Percentiles rank a stretch among this genome's conserved stretches.
These are phyloP conservation scores for Sarcodon aspratus DNA, from an alignment of 768 basidiomycete species.

Conservation along the genomic window DNA sequence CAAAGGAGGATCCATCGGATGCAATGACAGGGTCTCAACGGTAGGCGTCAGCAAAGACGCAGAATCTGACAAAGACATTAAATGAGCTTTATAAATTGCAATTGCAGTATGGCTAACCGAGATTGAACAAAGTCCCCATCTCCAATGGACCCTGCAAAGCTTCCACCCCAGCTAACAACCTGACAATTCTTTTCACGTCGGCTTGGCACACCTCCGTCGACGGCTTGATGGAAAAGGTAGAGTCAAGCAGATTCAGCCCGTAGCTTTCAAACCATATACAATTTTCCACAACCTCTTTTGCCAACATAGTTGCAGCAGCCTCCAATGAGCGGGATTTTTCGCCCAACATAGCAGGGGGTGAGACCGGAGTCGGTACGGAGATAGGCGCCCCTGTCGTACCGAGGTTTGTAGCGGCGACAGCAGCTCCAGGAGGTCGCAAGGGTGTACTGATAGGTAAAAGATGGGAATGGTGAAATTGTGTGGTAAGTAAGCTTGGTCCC, in stretches of 20 bases:
- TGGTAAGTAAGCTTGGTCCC: slow-evolving; percentile 57
- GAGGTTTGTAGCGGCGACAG: slow-evolving; percentile 6
- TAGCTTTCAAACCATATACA: slow-evolving; percentile 57
- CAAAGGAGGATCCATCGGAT: slow-evolving; percentile 39
- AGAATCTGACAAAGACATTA: background rate
- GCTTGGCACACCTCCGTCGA: slow-evolving; percentile 40
- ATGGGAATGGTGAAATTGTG: slow-evolving; percentile 52
- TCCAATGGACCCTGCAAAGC: slow-evolving; percentile 29
- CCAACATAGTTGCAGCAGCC: slow-evolving; percentile 49
- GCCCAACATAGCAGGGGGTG: slow-evolving; percentile 62
- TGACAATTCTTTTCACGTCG: slow-evolving; percentile 36
- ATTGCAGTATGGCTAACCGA: slow-evolving; percentile 3
- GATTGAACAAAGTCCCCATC: slow-evolving; percentile 30
- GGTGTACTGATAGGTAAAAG: slow-evolving; percentile 54
- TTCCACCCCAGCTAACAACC: slow-evolving; percentile 29
- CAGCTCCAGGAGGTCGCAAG: slow-evolving; percentile 46
- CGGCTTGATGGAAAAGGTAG: slow-evolving; percentile 10
- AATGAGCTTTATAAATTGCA: background rate
- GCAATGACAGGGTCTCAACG: slow-evolving; percentile 7
- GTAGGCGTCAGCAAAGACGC: background rate
- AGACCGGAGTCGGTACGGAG: slow-evolving; percentile 77
- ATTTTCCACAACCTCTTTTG: slow-evolving; percentile 67
- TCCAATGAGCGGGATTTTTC: slow-evolving; percentile 63
- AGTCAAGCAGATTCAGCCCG: slow-evolving; percentile 25
- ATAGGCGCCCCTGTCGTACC: slow-evolving; percentile 14